Evolutionary conservation across 75 land plant genomes (phyloP).

Genomic region (Picea sitchensis): DNA sequence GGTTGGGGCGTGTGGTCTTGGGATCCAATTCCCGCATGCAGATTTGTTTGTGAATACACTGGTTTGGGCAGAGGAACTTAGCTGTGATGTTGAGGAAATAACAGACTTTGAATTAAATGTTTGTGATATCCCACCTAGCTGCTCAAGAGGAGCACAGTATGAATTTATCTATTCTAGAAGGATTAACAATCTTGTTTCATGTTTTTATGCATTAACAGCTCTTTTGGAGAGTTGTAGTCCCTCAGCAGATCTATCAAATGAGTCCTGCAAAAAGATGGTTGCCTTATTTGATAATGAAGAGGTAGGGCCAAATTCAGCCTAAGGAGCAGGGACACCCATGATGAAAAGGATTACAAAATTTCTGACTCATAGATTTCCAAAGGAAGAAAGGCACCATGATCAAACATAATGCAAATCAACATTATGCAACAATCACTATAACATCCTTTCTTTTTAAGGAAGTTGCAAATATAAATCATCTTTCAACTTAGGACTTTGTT

Average conservation of each 20-base stretch:
- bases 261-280: slow-evolving; percentile 75
- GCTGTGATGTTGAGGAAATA: slow-evolving; percentile 60
- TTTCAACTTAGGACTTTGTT: no score
- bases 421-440: no score
- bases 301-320: slow-evolving; percentile 90
- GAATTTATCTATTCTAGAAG: slow-evolving; percentile 97
- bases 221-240: slow-evolving; percentile 66
- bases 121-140: slow-evolving; percentile 95
- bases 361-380: no score
- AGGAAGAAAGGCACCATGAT: no score
- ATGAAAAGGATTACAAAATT: no score
- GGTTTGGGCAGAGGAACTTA: slow-evolving; percentile 76
- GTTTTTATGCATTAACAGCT: slow-evolving; percentile 82
- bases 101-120: slow-evolving; percentile 75
- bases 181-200: slow-evolving; percentile 88
- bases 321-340: slow-evolving; percentile 93
- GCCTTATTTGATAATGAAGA: slow-evolving; percentile 98
- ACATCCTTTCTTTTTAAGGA: no score
- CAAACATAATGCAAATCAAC: no score
- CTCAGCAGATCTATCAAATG: slow-evolving; percentile 52
- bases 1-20: no score
- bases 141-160: slow-evolving; percentile 83
- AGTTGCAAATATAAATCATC: no score
- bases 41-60: no score
- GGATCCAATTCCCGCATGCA: no score